Evolutionary conservation across 805 yeast genomes (phyloP).

Genomic region (Sugiyamaella lignohabitans): DNA sequence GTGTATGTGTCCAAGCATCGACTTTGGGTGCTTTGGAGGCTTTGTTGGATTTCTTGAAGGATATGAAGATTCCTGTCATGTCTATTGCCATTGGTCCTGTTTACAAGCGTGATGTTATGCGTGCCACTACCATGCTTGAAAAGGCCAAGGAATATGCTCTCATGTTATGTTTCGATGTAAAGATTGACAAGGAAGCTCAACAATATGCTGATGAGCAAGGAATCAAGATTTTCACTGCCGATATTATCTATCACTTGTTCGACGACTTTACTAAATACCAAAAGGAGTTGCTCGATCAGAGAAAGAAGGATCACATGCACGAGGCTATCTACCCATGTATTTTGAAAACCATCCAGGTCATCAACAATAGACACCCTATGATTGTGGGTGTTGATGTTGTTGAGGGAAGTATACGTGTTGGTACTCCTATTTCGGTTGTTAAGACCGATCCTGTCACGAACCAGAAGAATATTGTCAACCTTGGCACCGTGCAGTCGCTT

Average conservation of each 20-base stretch:
- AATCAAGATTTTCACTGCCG: slow-evolving; percentile 89
- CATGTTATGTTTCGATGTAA: slow-evolving; percentile 98
- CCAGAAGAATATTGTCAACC: slow-evolving; percentile 54
- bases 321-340: slow-evolving; percentile 95
- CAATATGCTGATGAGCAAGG: slow-evolving; percentile 94
- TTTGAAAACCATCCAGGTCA: slow-evolving; percentile 87
- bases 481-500: slow-evolving; percentile 87
- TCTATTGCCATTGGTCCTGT: slow-evolving; percentile 98
- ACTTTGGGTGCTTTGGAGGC: slow-evolving; percentile 98
- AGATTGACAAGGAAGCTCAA: slow-evolving; percentile 95
- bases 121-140: slow-evolving; percentile 93
- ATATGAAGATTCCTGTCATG: slow-evolving; percentile 99
- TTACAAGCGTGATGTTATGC: slow-evolving; percentile 95
- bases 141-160: slow-evolving; percentile 92
- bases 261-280: slow-evolving; percentile 94
- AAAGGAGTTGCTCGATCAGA: slow-evolving; percentile 74
- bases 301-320: slow-evolving; percentile 81
- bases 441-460: slow-evolving; percentile 82
- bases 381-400: slow-evolving; percentile 96
- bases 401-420: slow-evolving; percentile 83
- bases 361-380: slow-evolving; percentile 98
- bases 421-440: slow-evolving; percentile 95
- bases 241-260: slow-evolving; percentile 91
- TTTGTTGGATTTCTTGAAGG: slow-evolving; percentile 89
- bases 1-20: slow-evolving; percentile 98